A percentile compares a stretch with the other conserved stretches of the same genome.
phyloP scores from a whole-genome alignment of 495 filamentous ascomycete species.

The Staphylotrichum longicolle region DNA sequence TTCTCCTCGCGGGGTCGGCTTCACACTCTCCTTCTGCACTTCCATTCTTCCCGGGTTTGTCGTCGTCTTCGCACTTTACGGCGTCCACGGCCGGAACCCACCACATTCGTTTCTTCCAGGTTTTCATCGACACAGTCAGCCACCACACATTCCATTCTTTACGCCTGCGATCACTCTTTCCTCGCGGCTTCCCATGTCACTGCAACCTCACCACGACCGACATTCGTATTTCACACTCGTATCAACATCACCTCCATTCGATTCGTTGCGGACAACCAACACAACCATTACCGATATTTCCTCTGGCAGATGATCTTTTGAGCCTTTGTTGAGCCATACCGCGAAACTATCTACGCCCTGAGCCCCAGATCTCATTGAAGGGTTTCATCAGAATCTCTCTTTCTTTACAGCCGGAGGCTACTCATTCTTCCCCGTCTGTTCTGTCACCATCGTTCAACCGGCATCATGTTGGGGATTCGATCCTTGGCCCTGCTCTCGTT shows the following conservation, averaged over 20 bases:
- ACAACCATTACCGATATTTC: neutral
- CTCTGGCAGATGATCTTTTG: too few relatives aligned
- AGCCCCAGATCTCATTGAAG: too few relatives aligned
- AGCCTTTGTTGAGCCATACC: too few relatives aligned
- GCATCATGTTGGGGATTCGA: conserved; percentile 26
- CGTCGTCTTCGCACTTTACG: neutral
- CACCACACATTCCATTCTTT: conserved; percentile 13
- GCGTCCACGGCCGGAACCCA: conserved; percentile 8
- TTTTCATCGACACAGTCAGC: neutral
- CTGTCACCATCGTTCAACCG: neutral
- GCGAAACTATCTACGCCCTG: too few relatives aligned
- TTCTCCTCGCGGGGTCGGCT: conserved; percentile 17
- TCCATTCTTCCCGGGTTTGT: conserved; percentile 5
- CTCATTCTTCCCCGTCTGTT: neutral
- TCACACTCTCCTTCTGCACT: conserved; percentile 6
- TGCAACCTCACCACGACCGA: neutral
- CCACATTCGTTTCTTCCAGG: conserved; percentile 16
- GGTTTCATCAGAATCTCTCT: too few relatives aligned
- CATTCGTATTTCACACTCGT: neutral
- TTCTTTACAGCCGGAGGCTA: neutral
- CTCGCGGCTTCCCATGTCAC: neutral
- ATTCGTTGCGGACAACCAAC: too few relatives aligned
- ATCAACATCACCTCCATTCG: neutral
- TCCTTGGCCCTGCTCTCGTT: conserved; percentile 26
- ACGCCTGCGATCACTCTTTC: conserved; percentile 20